Evolutionary conservation across 2,329 filamentous ascomycete species (phyloP).

Genomic region (Colletotrichum melonis): DNA sequence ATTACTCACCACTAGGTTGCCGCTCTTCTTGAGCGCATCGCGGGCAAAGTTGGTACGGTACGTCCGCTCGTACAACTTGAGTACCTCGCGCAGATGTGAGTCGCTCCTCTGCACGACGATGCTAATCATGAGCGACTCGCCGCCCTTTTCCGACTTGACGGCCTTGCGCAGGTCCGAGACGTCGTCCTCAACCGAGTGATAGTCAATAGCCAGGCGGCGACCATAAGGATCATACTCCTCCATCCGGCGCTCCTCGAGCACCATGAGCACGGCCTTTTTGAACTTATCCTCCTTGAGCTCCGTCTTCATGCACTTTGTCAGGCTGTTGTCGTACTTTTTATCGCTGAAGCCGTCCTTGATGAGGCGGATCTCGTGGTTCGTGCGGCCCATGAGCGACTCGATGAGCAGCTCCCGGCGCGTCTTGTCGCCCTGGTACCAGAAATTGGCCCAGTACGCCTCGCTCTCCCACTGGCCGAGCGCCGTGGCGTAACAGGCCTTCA

Average conservation of each 20-base stretch:
- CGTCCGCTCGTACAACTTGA: slow-evolving; percentile 79
- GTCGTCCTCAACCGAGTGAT: slow-evolving; percentile 74
- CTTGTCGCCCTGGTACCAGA: slow-evolving; percentile 92
- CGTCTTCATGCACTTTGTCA: slow-evolving; percentile 87
- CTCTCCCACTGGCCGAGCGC: slow-evolving; percentile 91
- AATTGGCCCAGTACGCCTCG: slow-evolving; percentile 98
- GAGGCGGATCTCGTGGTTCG: slow-evolving; percentile 84
- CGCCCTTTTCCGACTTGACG: slow-evolving; percentile 80
- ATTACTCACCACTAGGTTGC: slow-evolving; percentile 86
- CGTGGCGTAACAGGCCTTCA: slow-evolving; percentile 91
- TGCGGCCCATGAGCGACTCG: slow-evolving; percentile 89
- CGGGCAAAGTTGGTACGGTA: slow-evolving; percentile 87
- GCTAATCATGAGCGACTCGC: slow-evolving; percentile 87
- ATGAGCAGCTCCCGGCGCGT: slow-evolving; percentile 90
- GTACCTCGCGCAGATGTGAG: slow-evolving; percentile 81
- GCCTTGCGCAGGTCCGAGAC: slow-evolving; percentile 76
- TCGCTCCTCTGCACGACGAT: slow-evolving; percentile 87
- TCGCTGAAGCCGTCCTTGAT: slow-evolving; percentile 93
- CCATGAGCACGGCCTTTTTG: slow-evolving; percentile 85
- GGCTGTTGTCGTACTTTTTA: slow-evolving; percentile 87
- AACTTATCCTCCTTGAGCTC: slow-evolving; percentile 98
- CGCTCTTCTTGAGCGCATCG: slow-evolving; percentile 88
- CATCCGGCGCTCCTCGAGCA: slow-evolving; percentile 85
- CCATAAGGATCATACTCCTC: slow-evolving; percentile 80
- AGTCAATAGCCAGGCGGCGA: slow-evolving; percentile 66